These are phyloP conservation scores for Pachysandra terminalis DNA, from an alignment of 164 flowering plant genomes.

Conservation along the genomic window DNA sequence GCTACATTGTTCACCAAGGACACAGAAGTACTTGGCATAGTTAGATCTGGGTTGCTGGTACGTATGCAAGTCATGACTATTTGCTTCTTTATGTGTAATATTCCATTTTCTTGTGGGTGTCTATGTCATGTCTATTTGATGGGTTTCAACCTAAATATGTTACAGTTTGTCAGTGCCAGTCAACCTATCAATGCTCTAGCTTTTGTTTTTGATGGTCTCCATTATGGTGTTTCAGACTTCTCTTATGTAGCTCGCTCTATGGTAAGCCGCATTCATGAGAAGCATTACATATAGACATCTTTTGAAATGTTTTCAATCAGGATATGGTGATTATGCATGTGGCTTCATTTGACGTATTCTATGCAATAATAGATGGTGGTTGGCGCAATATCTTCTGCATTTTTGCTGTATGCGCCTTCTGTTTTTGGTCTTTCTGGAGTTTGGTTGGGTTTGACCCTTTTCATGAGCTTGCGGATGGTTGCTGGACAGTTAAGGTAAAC, in stretches of 20 bases:
- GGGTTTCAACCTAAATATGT: constrained; percentile 9
- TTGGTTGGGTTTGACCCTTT: constrained; percentile 82
- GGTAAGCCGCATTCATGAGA: constrained; percentile 35
- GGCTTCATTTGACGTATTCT: background rate
- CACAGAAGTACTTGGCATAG: constrained; percentile 60
- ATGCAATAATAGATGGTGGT: constrained; percentile 49
- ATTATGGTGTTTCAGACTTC: constrained; percentile 91
- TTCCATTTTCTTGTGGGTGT: no score
- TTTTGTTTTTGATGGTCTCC: constrained; percentile 88
- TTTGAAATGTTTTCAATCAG: background rate
- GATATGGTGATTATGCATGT: background rate
- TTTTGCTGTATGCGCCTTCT: constrained; percentile 65
- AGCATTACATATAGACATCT: background rate
- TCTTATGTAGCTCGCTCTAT: constrained; percentile 76
- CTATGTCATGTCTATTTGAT: background rate
- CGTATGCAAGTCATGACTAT: constrained; percentile 1
- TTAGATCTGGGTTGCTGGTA: constrained; percentile 74
- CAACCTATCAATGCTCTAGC: constrained; percentile 91
- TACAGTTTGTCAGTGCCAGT: constrained; percentile 86
- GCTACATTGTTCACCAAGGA: constrained; percentile 78
- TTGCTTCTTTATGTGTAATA: no score
- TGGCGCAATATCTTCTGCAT: constrained; percentile 68
- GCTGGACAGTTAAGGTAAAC: constrained; percentile 82
- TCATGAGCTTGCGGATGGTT: constrained; percentile 71
- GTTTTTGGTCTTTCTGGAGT: constrained; percentile 75